phyloP scores from a whole-genome alignment of 495 filamentous ascomycete species.

The Aspergillus heteromorphus region DNA sequence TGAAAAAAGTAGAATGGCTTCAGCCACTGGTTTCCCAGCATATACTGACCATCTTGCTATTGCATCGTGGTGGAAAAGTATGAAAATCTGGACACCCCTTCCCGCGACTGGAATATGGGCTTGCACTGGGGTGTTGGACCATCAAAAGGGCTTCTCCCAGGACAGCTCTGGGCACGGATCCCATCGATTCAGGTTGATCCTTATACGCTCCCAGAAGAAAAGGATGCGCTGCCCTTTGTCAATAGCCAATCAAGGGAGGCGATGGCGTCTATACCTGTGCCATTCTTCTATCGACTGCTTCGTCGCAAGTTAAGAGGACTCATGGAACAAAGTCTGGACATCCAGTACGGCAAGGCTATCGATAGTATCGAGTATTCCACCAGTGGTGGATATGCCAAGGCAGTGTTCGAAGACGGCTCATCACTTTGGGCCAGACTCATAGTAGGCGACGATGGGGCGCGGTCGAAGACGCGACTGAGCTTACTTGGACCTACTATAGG shows the following conservation, averaged over 20 bases:
- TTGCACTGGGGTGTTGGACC: constrained; percentile 48
- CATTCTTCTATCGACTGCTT: constrained; percentile 41
- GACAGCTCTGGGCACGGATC: constrained; percentile 25
- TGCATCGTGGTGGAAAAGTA: constrained; percentile 45
- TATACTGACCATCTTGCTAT: constrained; percentile 4
- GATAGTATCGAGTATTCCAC: constrained; percentile 7
- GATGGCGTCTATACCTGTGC: constrained; percentile 28
- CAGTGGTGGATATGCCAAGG: constrained; percentile 17
- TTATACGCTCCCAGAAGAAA: constrained; percentile 22
- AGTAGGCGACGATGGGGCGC: constrained; percentile 45
- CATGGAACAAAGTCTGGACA: constrained; percentile 33
- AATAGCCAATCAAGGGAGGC: constrained; percentile 46
- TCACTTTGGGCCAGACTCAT: constrained; percentile 19
- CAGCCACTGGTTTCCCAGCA: too few species aligned
- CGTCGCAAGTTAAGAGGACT: constrained; percentile 38
- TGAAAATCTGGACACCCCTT: constrained; percentile 27
- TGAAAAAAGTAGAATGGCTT: constrained; percentile 32
- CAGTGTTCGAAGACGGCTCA: constrained; percentile 17
- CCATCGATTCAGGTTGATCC: constrained; percentile 38
- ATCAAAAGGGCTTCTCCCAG: constrained; percentile 34
- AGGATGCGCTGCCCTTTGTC: constrained; percentile 34
- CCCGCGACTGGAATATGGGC: constrained; percentile 53
- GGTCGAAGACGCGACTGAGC: constrained; percentile 31
- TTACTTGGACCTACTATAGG: constrained; percentile 33
- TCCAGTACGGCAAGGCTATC: constrained; percentile 17